Evolutionary conservation across 2,329 filamentous ascomycete species (phyloP).

Genomic region (Tolypocladium ophioglossoides): DNA sequence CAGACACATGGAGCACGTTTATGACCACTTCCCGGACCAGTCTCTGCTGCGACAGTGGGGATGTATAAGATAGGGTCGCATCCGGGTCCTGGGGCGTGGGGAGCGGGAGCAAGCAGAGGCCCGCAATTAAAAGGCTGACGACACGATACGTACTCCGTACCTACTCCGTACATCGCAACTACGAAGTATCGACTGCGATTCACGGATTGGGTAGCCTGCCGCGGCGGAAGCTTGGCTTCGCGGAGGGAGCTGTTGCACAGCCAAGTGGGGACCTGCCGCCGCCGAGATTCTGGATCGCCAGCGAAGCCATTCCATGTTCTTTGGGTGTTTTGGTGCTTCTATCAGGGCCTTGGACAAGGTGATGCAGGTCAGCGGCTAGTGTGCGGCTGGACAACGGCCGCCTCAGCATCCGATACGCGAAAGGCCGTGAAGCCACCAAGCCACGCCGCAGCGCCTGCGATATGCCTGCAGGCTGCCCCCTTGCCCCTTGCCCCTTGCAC

Average conservation of each 20-base stretch:
- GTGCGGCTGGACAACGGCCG: not conserved
- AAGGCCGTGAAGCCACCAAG: not conserved
- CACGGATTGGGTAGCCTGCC: not conserved
- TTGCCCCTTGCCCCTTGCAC: too few relatives aligned
- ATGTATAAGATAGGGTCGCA: not conserved
- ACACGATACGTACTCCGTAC: not conserved
- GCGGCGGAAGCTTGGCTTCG: not conserved
- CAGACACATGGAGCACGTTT: not conserved
- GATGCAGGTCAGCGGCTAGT: not conserved
- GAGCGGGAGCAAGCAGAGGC: too few relatives aligned
- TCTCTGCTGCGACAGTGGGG: not conserved
- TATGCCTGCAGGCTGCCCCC: not conserved
- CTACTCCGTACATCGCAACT: not conserved
- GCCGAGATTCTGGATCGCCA: too few relatives aligned
- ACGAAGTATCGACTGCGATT: not conserved
- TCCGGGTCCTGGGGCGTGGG: not conserved
- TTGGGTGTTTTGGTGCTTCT: not conserved
- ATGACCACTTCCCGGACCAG: not conserved
- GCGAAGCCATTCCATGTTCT: not conserved
- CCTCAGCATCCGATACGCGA: not conserved
- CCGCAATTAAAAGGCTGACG: not conserved
- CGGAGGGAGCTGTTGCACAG: not conserved
- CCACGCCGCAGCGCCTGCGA: not conserved
- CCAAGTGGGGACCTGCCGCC: too few relatives aligned
- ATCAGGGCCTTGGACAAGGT: not conserved